These are phyloP conservation scores for Inga leiocalycina DNA, from an alignment of 306 rosid species.

Conservation along the genomic window DNA sequence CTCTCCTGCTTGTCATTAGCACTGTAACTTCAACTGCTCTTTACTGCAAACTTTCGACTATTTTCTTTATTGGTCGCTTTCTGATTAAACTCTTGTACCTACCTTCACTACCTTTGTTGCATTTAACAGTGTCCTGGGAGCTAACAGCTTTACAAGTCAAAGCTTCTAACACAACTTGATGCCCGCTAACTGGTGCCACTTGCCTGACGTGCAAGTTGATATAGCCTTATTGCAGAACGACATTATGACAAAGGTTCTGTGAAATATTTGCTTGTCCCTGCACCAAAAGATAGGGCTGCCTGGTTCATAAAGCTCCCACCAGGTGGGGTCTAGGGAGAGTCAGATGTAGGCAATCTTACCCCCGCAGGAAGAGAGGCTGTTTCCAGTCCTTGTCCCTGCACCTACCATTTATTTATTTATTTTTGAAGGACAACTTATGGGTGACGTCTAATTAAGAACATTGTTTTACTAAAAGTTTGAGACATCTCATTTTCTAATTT, in stretches of 20 bases:
- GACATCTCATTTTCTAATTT: slow-evolving; percentile 15
- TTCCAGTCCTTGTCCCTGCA: too few relatives aligned
- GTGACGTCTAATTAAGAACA: neutral
- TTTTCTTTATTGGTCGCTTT: neutral
- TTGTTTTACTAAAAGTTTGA: neutral
- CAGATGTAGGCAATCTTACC: too few relatives aligned
- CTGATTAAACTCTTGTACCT: neutral
- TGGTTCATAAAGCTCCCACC: too few relatives aligned
- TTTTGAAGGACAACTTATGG: neutral
- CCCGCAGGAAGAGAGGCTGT: too few relatives aligned
- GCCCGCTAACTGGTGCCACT: neutral
- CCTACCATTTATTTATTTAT: neutral
- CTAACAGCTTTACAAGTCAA: neutral
- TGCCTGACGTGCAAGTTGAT: neutral
- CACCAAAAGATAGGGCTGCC: too few relatives aligned
- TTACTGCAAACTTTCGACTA: neutral
- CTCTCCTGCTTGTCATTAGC: neutral
- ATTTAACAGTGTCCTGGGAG: neutral
- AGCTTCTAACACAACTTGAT: neutral
- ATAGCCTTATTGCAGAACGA: slow-evolving; percentile 1
- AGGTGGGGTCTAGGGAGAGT: too few relatives aligned
- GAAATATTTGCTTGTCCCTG: neutral
- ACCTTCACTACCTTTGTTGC: neutral
- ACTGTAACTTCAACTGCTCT: neutral
- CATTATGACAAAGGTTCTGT: slow-evolving; percentile 7